Conservation (phyloP, 352 stramenopile species). For the Thraustochytrium sp. region DNA sequence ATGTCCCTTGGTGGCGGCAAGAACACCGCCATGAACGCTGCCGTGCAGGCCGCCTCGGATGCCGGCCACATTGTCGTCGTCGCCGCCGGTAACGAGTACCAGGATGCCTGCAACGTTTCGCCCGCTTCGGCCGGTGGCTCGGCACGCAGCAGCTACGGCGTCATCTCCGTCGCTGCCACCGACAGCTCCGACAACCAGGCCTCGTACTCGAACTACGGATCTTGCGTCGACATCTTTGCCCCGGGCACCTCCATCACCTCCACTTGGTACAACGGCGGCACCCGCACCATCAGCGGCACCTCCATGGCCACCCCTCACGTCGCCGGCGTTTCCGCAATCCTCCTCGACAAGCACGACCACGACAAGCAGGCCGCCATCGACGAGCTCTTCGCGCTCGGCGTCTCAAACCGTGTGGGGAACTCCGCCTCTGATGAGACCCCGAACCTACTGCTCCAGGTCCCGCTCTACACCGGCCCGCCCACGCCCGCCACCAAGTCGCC, state of each 20-base stretch:
- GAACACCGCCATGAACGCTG: constrained; percentile 19
- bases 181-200: background rate
- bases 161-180: constrained; percentile 43
- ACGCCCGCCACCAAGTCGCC: background rate
- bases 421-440: background rate
- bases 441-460: constrained; percentile 14
- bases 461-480: background rate
- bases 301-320: constrained; percentile 46
- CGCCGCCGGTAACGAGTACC: constrained; percentile 36
- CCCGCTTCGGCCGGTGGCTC: background rate
- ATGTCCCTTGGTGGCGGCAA: background rate
- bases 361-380: background rate
- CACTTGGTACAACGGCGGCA: background rate
- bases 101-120: constrained; percentile 37
- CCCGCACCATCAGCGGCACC: constrained; percentile 28
- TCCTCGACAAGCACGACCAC: constrained; percentile 2
- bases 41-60: constrained; percentile 21
- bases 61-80: constrained; percentile 41
- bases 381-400: background rate
- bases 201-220: constrained; percentile 41
- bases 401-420: background rate
- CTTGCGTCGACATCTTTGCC: constrained; percentile 38
- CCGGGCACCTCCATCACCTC: constrained; percentile 36
- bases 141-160: background rate
- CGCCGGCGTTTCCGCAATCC: constrained; percentile 11